Conservation (phyloP, 805 yeast genomes). For the Starmera pachycereana region DNA sequence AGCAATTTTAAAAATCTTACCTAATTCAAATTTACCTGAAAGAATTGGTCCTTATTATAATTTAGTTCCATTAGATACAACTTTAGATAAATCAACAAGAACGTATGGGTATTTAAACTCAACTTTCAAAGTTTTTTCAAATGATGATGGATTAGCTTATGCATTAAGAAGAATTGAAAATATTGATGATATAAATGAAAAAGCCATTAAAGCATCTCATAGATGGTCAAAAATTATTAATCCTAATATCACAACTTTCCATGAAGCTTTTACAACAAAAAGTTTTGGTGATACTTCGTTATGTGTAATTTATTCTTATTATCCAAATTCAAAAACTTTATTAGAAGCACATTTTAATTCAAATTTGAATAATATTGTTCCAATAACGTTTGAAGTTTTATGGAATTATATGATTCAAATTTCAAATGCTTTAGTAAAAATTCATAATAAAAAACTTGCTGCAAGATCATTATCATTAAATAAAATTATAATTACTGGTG, state of each 20-base stretch:
- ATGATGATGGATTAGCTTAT: slow-evolving; percentile 67
- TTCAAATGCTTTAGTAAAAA: slow-evolving; percentile 51
- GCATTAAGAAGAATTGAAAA: slow-evolving; percentile 65
- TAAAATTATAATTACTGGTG: slow-evolving; percentile 64
- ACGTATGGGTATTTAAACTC: slow-evolving; percentile 47
- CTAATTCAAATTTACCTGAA: slow-evolving; percentile 55
- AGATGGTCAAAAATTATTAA: slow-evolving; percentile 51
- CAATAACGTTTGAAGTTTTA: slow-evolving; percentile 50
- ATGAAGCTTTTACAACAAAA: slow-evolving; percentile 79
- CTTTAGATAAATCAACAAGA: slow-evolving; percentile 22
- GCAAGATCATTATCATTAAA: slow-evolving; percentile 54
- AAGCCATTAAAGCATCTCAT: slow-evolving; percentile 48
- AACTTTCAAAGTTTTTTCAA: slow-evolving; percentile 72
- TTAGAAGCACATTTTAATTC: slow-evolving; percentile 55
- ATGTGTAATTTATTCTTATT: slow-evolving; percentile 74
- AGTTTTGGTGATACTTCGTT: slow-evolving; percentile 77
- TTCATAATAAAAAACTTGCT: slow-evolving; percentile 56
- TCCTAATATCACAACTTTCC: slow-evolving; percentile 54
- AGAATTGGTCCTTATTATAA: slow-evolving; percentile 78
- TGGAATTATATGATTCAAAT: slow-evolving; percentile 78
- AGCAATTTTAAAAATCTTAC: slow-evolving; percentile 63
- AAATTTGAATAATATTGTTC: slow-evolving; percentile 29
- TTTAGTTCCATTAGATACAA: slow-evolving; percentile 67
- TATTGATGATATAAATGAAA: slow-evolving; percentile 43
- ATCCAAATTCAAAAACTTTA: slow-evolving; percentile 65